Evolutionary conservation across 345 rosid genomes (phyloP).

Genomic region (Eucalyptus tenuipes): DNA sequence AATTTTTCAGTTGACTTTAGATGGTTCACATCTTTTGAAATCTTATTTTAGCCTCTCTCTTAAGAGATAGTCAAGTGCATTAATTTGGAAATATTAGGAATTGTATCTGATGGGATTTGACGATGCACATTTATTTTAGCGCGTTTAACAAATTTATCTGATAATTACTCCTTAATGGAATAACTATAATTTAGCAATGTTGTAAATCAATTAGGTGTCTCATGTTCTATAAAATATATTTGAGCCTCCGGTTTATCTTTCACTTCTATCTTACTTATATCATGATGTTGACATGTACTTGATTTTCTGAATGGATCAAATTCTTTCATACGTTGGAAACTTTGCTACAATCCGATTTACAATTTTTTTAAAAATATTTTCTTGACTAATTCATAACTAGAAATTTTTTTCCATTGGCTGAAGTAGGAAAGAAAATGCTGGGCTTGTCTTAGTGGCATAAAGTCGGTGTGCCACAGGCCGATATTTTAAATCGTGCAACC

Average conservation of each 20-base stretch:
- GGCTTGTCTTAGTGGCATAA: not conserved
- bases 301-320: not conserved
- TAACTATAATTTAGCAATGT: not conserved
- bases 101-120: not conserved
- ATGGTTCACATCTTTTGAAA: not conserved
- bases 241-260: not conserved
- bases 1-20: not conserved
- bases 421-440: not conserved
- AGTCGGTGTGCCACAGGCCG: accelerated
- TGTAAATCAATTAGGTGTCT: not conserved
- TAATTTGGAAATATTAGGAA: not conserved
- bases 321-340: not conserved
- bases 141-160: not conserved
- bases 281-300: not conserved
- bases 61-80: not conserved
- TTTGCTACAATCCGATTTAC: not conserved
- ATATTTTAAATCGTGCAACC: not conserved
- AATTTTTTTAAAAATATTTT: not conserved
- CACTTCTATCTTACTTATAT: not conserved
- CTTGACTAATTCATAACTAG: not conserved
- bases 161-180: not conserved
- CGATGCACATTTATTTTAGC: not conserved
- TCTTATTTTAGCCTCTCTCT: not conserved
- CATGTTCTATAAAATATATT: not conserved
- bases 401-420: not conserved